These are phyloP conservation scores for Diaporthe longicolla DNA, from an alignment of 2,329 filamentous ascomycete species.

Conservation along the genomic window DNA sequence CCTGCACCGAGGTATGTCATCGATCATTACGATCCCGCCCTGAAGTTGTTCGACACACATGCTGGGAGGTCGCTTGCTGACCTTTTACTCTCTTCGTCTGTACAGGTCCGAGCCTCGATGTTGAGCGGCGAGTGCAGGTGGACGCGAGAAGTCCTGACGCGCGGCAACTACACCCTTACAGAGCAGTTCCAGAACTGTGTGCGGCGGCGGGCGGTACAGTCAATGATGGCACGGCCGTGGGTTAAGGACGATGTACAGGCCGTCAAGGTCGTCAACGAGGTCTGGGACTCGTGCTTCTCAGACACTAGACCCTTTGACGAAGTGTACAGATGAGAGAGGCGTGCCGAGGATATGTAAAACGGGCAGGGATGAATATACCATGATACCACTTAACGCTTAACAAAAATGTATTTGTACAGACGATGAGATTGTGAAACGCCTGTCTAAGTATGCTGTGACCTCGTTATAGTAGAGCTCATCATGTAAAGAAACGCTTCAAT, in stretches of 20 bases:
- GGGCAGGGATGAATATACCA: constrained; percentile 28
- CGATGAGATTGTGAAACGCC: constrained; percentile 11
- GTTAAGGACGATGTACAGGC: constrained; percentile 92
- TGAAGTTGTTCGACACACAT: neutral
- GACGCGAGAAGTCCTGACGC: constrained; percentile 85
- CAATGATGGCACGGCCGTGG: constrained; percentile 81
- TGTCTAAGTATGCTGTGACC: constrained; percentile 29
- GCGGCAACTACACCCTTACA: constrained; percentile 89
- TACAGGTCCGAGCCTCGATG: constrained; percentile 90
- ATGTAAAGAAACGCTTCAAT: constrained; percentile 39
- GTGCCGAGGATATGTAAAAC: neutral
- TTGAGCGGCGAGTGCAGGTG: constrained; percentile 95
- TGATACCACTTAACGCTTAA: constrained; percentile 42
- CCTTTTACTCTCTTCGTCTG: neutral
- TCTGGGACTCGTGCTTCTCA: constrained; percentile 98
- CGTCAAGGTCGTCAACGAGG: constrained; percentile 89
- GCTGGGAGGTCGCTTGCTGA: constrained; percentile 38
- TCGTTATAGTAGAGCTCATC: neutral
- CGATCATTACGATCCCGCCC: neutral
- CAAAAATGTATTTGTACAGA: constrained; percentile 37
- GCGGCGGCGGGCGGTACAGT: constrained; percentile 82
- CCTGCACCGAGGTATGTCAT: constrained; percentile 85
- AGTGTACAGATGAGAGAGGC: constrained; percentile 79
- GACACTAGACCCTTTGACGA: constrained; percentile 98
- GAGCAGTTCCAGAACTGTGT: constrained; percentile 97